Evolutionary conservation across 2,329 filamentous ascomycete genomes (phyloP), one percentile per base, ranked within the genome.

Genomic region (Emmonsiellopsis sp.): DNA sequence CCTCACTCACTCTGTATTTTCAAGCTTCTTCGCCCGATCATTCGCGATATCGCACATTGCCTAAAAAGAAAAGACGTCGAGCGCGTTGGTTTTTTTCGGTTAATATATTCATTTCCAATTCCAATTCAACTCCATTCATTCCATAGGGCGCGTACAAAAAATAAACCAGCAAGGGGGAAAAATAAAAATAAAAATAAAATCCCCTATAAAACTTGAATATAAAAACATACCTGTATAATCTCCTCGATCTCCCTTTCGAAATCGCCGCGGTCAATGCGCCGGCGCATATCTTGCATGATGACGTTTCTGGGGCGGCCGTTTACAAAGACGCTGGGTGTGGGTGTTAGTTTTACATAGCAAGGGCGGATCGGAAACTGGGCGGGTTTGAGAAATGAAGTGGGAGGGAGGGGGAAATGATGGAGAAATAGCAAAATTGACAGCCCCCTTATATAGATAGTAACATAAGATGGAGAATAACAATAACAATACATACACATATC

Each of bases 31-130:
- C 1, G 85, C 88, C 48, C 91, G 80, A 64, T 95, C 89, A 50
- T 81, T 80, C 32, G 91, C 91, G 65, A 96, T 96, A 62, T 90
- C 87, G 64, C 89, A 89, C 88, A 96, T 95, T 41, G 91, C 90
- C 86, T n/a, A n/a, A n/a, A n/a, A n/a, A n/a, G n/a, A n/a, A n/a
- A n/a, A n/a, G n/a, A n/a, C n/a, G n/a, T n/a, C n/a, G n/a, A n/a
- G n/a, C n/a, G n/a, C n/a, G n/a, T n/a, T n/a, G n/a, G n/a, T n/a
- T 89, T 53, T 38, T 1, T 45, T 16, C n/a, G 10, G 2, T 32
- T 11, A 7, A 26, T 7, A 15, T 51, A 26, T 15, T 34, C 26
- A 34, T 44, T 20, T 51, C 43, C 2, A 10, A 10, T 11, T 26
- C 10, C 10, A 20, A n/a, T n/a, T n/a, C n/a, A n/a, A n/a, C n/a